A percentile compares a stretch with the other conserved stretches of the same genome.
These are phyloP conservation scores for Macrophomina phaseolina DNA, from an alignment of 2,329 filamentous ascomycete genomes.

Conservation along the genomic window DNA sequence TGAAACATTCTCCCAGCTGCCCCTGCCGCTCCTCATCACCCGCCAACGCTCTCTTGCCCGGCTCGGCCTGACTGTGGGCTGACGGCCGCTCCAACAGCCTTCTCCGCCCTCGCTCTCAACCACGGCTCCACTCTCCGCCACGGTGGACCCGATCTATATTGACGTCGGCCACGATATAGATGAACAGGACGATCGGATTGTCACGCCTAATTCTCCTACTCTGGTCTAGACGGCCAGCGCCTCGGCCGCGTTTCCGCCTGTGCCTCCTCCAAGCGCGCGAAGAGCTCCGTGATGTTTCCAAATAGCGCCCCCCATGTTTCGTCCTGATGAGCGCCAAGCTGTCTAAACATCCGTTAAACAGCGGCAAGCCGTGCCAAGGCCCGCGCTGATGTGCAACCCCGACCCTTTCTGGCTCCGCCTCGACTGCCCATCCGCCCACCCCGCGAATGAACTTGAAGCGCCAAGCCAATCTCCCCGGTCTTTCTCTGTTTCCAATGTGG, in stretches of 20 bases:
- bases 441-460: conserved; percentile 12
- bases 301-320: conserved; percentile 24
- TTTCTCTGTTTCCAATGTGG: conserved; percentile 12
- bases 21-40: conserved; percentile 14
- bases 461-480: conserved; percentile 14
- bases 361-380: conserved; percentile 25
- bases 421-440: background rate
- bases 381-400: background rate
- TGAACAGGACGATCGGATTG: conserved; percentile 5
- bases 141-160: conserved; percentile 15
- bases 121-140: conserved; percentile 2
- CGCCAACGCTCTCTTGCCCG: too few relatives aligned
- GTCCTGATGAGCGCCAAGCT: conserved; percentile 24
- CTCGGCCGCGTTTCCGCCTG: conserved; percentile 6
- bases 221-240: background rate
- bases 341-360: conserved; percentile 12
- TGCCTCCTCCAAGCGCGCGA: background rate
- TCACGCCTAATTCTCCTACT: conserved; percentile 9
- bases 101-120: background rate
- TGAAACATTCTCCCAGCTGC: conserved; percentile 10
- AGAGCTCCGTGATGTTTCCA: background rate
- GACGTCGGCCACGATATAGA: background rate
- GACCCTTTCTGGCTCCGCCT: conserved; percentile 2
- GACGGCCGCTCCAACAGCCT: background rate
- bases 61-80: conserved; percentile 6